Conservation (phyloP, 1,284 basidiomycete genomes). For the Cryptococcus sp. region DNA sequence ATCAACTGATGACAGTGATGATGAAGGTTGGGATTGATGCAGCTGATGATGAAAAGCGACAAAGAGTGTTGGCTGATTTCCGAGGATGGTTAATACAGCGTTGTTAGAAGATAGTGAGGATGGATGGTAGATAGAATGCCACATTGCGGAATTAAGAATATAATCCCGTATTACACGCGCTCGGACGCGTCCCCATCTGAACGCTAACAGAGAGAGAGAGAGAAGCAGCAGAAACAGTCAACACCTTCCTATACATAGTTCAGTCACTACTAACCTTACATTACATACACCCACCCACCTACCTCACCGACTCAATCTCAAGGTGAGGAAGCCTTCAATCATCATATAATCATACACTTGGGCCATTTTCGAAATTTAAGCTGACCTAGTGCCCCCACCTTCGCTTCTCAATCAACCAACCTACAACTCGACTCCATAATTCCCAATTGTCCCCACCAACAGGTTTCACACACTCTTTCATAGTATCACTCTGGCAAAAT, state of each 20-base stretch:
- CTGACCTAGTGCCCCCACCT: background rate
- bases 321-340: no score
- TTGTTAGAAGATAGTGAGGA: constrained; percentile 12
- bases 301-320: no score
- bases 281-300: no score
- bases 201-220: no score
- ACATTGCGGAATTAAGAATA: background rate
- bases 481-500: constrained; percentile 12
- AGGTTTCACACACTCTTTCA: constrained; percentile 1
- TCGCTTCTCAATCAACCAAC: background rate
- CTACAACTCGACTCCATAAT: background rate
- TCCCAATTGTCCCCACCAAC: background rate
- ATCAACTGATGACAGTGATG: constrained; percentile 33
- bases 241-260: no score
- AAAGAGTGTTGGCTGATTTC: constrained; percentile 47
- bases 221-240: no score
- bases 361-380: no score
- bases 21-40: constrained; percentile 41
- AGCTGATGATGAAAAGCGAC: constrained; percentile 46
- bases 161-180: background rate
- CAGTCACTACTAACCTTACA: no score
- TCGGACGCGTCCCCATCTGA: no score
- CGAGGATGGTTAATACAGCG: constrained; percentile 43
- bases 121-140: background rate
- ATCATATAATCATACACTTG: no score